A percentile compares a stretch with the other conserved stretches of the same genome.
phyloP scores from a whole-genome alignment of 1,139 yeast species.

The Kodamaea plutei region DNA sequence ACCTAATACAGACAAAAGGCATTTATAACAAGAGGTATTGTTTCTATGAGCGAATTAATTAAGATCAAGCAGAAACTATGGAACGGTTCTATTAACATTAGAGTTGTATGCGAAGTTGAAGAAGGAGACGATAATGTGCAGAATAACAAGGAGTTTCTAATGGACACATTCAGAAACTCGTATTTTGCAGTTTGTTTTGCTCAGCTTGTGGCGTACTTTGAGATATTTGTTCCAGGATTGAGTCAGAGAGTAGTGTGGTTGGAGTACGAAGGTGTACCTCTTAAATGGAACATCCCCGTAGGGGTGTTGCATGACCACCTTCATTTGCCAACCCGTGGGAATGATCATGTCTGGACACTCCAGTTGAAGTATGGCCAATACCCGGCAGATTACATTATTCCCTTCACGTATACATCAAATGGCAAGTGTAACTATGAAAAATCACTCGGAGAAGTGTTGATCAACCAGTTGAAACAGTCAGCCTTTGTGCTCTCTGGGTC shows the following conservation, averaged over 20 bases:
- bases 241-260: constrained; percentile 52
- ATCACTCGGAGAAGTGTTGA: constrained; percentile 50
- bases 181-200: constrained; percentile 54
- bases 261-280: constrained; percentile 57
- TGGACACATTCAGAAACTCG: constrained; percentile 39
- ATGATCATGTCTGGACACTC: constrained; percentile 45
- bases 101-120: constrained; percentile 19
- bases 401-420: constrained; percentile 23
- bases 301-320: constrained; percentile 65
- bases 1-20: too few relatives aligned
- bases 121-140: constrained; percentile 2
- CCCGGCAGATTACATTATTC: constrained; percentile 54
- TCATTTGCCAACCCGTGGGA: constrained; percentile 12
- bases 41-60: constrained; percentile 1
- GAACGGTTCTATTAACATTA: constrained; percentile 53
- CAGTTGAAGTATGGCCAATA: constrained; percentile 36
- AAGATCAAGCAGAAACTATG: constrained; percentile 41
- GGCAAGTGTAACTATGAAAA: constrained; percentile 21
- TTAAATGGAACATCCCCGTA: constrained; percentile 77
- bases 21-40: too few relatives aligned
- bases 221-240: constrained; percentile 27
- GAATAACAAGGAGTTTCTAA: constrained; percentile 23
- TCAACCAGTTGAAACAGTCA: constrained; percentile 77
- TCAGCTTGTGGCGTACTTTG: constrained; percentile 41
- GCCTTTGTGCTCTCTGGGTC: constrained; percentile 69